Conservation (phyloP, 1,284 basidiomycete genomes). For the Trichosporon sp. region DNA sequence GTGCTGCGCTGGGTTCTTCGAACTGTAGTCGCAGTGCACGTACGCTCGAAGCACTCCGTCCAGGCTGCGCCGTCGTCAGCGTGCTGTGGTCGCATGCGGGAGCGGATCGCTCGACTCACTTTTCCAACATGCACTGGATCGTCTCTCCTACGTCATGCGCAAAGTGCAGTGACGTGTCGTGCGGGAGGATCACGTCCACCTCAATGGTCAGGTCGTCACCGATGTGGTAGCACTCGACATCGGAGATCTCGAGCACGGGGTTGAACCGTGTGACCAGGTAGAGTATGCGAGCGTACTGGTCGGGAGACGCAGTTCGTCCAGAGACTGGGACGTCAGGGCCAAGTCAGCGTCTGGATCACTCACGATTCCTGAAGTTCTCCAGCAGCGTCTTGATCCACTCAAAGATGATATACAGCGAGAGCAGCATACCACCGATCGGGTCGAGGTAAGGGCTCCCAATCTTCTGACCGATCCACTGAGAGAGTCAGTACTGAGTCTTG, state of each 20-base stretch:
- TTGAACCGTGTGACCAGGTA: slow-evolving; percentile 59
- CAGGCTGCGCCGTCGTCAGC: slow-evolving; percentile 41
- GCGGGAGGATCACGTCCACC: slow-evolving; percentile 58
- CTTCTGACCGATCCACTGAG: slow-evolving; percentile 50
- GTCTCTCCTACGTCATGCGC: slow-evolving; percentile 59
- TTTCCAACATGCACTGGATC: slow-evolving; percentile 53
- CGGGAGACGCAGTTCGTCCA: slow-evolving; percentile 43
- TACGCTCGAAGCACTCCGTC: slow-evolving; percentile 58
- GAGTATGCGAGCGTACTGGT: slow-evolving; percentile 56
- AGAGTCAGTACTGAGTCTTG: slow-evolving; percentile 32
- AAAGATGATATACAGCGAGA: slow-evolving; percentile 59
- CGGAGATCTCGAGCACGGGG: slow-evolving; percentile 52
- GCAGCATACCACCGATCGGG: slow-evolving; percentile 59
- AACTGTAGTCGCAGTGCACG: slow-evolving; percentile 55
- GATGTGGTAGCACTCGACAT: slow-evolving; percentile 57
- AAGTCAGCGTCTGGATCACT: slow-evolving; percentile 17
- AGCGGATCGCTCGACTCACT: slow-evolving; percentile 33
- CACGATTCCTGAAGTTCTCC: slow-evolving; percentile 58
- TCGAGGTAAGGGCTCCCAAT: slow-evolving; percentile 55
- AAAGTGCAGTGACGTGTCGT: slow-evolving; percentile 54
- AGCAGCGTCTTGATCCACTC: slow-evolving; percentile 57
- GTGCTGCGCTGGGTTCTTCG: slow-evolving; percentile 41
- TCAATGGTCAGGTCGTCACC: slow-evolving; percentile 59
- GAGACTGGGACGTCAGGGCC: slow-evolving; percentile 40
- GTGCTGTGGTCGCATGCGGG: slow-evolving; percentile 21